Conservation (phyloP, 1,284 basidiomycete species). For the Ganoderma lingzhi region DNA sequence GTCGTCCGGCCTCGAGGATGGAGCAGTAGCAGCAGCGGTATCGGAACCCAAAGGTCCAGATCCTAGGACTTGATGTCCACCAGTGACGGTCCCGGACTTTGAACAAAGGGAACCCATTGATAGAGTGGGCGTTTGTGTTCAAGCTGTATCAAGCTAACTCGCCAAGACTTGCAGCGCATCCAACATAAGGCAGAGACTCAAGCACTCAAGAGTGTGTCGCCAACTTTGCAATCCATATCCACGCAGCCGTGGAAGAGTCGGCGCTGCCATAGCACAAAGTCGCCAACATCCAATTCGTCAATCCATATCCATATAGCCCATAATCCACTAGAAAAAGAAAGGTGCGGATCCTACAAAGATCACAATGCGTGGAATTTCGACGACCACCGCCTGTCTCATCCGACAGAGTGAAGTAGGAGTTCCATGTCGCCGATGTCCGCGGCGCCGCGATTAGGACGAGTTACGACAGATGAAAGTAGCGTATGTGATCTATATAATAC, state of each 20-base stretch:
- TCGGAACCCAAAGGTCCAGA: conserved; percentile 11
- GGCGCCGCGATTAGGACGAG: conserved; percentile 11
- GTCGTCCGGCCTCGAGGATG: conserved; percentile 49
- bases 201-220: not conserved
- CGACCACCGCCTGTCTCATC: conserved; percentile 2
- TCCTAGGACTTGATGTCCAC: conserved; percentile 62
- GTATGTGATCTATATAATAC: conserved; percentile 25
- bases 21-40: not conserved
- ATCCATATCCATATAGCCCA: not conserved
- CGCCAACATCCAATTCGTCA: no score
- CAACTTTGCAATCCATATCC: no score
- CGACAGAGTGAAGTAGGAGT: not conserved
- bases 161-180: not conserved
- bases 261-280: not conserved
- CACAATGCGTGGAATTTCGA: not conserved
- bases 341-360: not conserved
- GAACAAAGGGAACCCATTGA: conserved; percentile 76
- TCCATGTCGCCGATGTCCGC: not conserved
- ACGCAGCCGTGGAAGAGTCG: no score
- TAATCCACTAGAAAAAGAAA: not conserved
- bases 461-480: conserved; percentile 10
- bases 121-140: conserved; percentile 23
- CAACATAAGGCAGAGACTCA: not conserved
- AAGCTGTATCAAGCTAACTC: conserved; percentile 17
- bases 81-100: conserved; percentile 58